Evolutionary conservation across 768 basidiomycete genomes (phyloP).

Genomic region (Steccherinum ochraceum): DNA sequence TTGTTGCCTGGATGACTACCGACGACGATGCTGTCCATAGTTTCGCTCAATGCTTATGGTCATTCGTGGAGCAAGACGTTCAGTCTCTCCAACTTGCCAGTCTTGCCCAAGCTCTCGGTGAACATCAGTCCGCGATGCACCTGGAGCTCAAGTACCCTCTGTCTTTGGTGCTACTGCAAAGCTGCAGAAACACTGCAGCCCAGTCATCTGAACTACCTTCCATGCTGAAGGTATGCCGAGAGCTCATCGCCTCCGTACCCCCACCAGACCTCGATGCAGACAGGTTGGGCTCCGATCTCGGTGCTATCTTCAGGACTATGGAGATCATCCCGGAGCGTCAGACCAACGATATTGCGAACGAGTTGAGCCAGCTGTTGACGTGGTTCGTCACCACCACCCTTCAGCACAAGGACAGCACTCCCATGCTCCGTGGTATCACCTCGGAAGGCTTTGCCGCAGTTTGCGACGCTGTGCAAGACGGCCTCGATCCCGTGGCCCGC

Average conservation of each 20-base stretch:
- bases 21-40: slow-evolving; percentile 36
- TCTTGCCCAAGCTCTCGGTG: slow-evolving; percentile 29
- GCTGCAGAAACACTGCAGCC: neutral
- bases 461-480: neutral
- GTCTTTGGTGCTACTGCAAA: slow-evolving; percentile 21
- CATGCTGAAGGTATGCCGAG: slow-evolving; percentile 1
- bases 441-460: neutral
- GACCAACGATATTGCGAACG: slow-evolving; percentile 1
- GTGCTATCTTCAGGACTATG: neutral
- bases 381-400: slow-evolving; percentile 2
- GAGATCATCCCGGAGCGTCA: neutral
- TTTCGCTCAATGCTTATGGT: slow-evolving; percentile 36
- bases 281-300: neutral
- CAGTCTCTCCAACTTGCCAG: slow-evolving; percentile 38
- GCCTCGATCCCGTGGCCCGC: neutral
- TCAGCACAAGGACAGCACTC: neutral
- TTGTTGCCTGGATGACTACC: slow-evolving; percentile 32
- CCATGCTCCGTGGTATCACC: neutral
- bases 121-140: slow-evolving; percentile 17
- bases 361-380: slow-evolving; percentile 1
- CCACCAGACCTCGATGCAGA: neutral
- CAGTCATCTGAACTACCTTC: slow-evolving; percentile 3
- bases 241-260: neutral
- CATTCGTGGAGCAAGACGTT: slow-evolving; percentile 43
- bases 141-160: slow-evolving; percentile 28